Evolutionary conservation across 306 rosid genomes (phyloP), one percentile per base, ranked within the genome.

Genomic region (Alnus glutinosa): DNA sequence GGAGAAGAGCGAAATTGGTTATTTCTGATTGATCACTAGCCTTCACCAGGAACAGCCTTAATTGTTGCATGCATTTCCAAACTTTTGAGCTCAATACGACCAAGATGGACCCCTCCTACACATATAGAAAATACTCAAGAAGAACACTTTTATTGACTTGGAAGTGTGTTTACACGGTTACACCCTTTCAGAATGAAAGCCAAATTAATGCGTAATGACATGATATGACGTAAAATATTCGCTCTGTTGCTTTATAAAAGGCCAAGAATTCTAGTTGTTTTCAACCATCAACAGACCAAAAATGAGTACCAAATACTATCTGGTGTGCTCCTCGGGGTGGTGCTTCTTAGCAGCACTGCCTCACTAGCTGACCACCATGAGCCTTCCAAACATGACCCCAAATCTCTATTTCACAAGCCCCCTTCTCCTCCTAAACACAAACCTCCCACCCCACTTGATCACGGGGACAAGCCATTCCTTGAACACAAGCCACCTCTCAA

Each of bases 401-500:
- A 58, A 54, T 32, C 58, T 73, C 47, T 66, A 23, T 23, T 23
- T 32, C 59, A 73, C 7, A 63, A 28, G 64, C 71, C 15, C 71
- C 49, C 34, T n/a, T 34, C 62, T 74, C 49, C 77, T n/a, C 63
- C 63, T 16, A 55, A 50, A 70, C 49, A 76, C 62, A 66, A n/a
- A 28, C 51, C 70, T 30, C 73, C 59, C 1, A 64, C 28, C 16
- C 5, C 42, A 37, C 48, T 64, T 18, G 5, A 37, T 3, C 36
- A 2, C 1, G 71, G 4, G 36, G 71, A 37, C 49, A 37, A 59
- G 28, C n/a, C 36, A 15, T 62, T 62, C 1, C 76, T 71, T 7
- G 50, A n/a, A 13, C 54, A 64, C 50, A 49, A 64, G 0, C 81
- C 0, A 13, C 57, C 70, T 14, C 61, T 59, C 12, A 59, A 19